Conservation (phyloP, 495 filamentous ascomycete species). For the Entonaema liquescens region DNA sequence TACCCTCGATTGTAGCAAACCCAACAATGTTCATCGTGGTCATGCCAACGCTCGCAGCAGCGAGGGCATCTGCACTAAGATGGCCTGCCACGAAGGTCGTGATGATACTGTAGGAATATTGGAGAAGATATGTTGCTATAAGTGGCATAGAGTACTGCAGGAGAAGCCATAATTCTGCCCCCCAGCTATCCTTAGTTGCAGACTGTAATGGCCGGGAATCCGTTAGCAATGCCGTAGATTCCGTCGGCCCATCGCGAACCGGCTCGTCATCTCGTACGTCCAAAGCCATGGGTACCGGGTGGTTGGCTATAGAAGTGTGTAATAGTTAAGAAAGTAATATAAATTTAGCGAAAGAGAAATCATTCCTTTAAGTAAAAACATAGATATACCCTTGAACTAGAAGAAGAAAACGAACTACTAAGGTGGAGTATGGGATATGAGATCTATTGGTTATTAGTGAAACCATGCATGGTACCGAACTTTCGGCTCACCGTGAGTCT, state of each 20-base stretch:
- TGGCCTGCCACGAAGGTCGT: constrained; percentile 75
- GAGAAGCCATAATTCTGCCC: constrained; percentile 47
- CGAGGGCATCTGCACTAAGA: constrained; percentile 69
- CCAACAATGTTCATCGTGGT: constrained; percentile 70
- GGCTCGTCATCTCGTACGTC: constrained; percentile 9
- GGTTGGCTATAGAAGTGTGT: background rate
- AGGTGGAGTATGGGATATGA: constrained; percentile 1
- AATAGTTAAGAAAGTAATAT: background rate
- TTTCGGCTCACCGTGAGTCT: background rate
- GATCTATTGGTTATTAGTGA: background rate
- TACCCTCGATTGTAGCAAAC: constrained; percentile 74
- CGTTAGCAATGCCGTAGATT: constrained; percentile 24
- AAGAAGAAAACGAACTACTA: background rate
- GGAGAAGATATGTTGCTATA: constrained; percentile 76
- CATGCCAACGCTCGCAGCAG: constrained; percentile 57
- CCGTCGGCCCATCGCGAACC: background rate
- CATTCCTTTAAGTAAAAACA: background rate
- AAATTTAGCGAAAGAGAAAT: background rate
- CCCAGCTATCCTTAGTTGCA: constrained; percentile 15
- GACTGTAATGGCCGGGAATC: constrained; percentile 8
- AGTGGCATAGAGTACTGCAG: constrained; percentile 69
- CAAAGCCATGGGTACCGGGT: constrained; percentile 6
- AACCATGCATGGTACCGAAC: background rate
- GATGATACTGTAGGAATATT: constrained; percentile 77
- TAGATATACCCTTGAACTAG: background rate